These are phyloP conservation scores for Pythium aquatile DNA, from an alignment of 352 stramenopile genomes.

Conservation along the genomic window DNA sequence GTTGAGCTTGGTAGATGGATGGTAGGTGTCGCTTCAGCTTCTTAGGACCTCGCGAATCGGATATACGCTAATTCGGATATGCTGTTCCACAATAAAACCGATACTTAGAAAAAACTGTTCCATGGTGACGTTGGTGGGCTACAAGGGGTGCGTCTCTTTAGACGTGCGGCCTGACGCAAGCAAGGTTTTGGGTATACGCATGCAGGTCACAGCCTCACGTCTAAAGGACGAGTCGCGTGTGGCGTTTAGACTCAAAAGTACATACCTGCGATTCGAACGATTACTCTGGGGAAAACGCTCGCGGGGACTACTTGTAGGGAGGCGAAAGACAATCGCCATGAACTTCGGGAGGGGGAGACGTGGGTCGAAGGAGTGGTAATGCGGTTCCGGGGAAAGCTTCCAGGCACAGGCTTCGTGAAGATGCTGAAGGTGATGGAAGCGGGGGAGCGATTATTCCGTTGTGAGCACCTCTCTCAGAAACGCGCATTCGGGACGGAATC, in stretches of 20 bases:
- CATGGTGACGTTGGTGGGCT: too few relatives aligned
- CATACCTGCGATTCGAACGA: constrained; percentile 18
- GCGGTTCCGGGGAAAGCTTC: neutral
- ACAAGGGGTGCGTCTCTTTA: too few relatives aligned
- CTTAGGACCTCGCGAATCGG: constrained; percentile 12
- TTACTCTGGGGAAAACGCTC: constrained; percentile 4
- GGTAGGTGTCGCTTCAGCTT: constrained; percentile 13
- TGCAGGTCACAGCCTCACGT: neutral
- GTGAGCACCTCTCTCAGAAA: neutral
- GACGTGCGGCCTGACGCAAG: too few relatives aligned
- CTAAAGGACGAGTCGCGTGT: neutral
- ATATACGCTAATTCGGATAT: constrained; percentile 11
- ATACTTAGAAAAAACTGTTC: neutral
- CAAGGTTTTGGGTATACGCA: neutral
- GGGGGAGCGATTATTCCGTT: neutral
- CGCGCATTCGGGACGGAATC: neutral
- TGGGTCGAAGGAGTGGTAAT: neutral
- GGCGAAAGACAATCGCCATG: constrained; percentile 21
- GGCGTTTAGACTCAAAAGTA: neutral
- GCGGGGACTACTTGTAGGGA: neutral
- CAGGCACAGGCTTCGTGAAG: neutral
- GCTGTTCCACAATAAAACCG: neutral
- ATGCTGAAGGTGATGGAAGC: neutral
- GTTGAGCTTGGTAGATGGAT: neutral
- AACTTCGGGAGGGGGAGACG: constrained; percentile 5